Percentiles rank a stretch among this genome's conserved stretches.
These are phyloP conservation scores for Suillus fuscotomentosus DNA, from an alignment of 768 basidiomycete species.

Conservation along the genomic window DNA sequence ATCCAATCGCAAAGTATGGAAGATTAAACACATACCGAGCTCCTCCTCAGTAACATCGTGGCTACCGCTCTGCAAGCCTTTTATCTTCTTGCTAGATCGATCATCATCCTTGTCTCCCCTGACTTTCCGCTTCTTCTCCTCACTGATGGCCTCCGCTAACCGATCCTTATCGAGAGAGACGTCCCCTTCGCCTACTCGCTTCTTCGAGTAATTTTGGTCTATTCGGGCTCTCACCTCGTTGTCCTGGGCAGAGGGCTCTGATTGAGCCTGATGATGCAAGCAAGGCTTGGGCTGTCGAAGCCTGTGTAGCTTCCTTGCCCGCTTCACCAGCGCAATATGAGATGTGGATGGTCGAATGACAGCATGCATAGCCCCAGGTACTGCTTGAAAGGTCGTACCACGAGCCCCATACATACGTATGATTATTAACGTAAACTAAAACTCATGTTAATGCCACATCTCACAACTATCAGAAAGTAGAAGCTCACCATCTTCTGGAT, in stretches of 20 bases:
- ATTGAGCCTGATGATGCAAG: constrained; percentile 41
- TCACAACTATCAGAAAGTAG: constrained; percentile 1
- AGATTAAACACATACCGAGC: constrained; percentile 51
- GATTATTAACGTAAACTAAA: constrained; percentile 87
- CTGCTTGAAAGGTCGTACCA: constrained; percentile 75
- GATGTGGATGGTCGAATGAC: constrained; percentile 80
- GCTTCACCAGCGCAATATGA: constrained; percentile 92
- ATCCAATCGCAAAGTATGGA: constrained; percentile 1
- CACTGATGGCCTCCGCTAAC: constrained; percentile 66
- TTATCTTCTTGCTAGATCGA: constrained; percentile 60
- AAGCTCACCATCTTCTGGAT: constrained; percentile 89
- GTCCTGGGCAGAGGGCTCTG: constrained; percentile 31
- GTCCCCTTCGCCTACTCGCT: constrained; percentile 79
- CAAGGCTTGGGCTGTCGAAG: constrained; percentile 72
- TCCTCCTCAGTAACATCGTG: constrained; percentile 91
- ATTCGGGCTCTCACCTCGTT: constrained; percentile 37
- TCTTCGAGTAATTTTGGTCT: constrained; percentile 77
- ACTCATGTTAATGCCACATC: constrained; percentile 6
- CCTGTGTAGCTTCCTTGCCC: constrained; percentile 74
- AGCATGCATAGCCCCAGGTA: constrained; percentile 93
- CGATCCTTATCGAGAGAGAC: constrained; percentile 70
- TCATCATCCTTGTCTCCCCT: constrained; percentile 54
- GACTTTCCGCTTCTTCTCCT: constrained; percentile 78
- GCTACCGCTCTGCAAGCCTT: constrained; percentile 45
- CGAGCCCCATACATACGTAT: constrained; percentile 97